Evolutionary conservation across 768 basidiomycete species (phyloP).

Genomic region (Suillus alpinus): DNA sequence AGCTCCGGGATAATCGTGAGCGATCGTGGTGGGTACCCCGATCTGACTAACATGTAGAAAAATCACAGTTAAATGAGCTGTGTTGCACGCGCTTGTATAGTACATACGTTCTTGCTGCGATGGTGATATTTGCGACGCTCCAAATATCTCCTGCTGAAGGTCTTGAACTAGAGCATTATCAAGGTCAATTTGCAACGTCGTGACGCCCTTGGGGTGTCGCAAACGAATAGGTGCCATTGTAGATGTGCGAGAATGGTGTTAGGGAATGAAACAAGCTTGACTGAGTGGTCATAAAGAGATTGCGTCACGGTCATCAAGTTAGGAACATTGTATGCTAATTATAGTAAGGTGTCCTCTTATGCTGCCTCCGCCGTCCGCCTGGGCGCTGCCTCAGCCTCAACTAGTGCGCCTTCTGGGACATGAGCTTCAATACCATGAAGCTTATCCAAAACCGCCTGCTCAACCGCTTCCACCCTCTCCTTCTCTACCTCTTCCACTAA

Average conservation of each 20-base stretch:
- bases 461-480: slow-evolving; percentile 36
- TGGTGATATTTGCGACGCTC: slow-evolving; percentile 65
- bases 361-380: not conserved
- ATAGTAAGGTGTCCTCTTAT: not conserved
- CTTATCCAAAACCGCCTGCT: slow-evolving; percentile 18
- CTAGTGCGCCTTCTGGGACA: slow-evolving; percentile 2
- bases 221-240: slow-evolving; percentile 73
- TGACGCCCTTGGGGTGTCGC: slow-evolving; percentile 80
- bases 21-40: slow-evolving; percentile 80
- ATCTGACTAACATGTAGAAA: slow-evolving; percentile 51
- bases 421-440: slow-evolving; percentile 18
- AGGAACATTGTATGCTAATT: not conserved
- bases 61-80: not conserved
- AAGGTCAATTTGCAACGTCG: slow-evolving; percentile 70
- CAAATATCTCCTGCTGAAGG: slow-evolving; percentile 70
- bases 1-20: slow-evolving; percentile 73
- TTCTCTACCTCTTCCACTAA: slow-evolving; percentile 47
- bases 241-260: not conserved
- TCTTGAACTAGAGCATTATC: slow-evolving; percentile 66
- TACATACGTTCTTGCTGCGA: slow-evolving; percentile 75
- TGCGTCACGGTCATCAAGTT: not conserved
- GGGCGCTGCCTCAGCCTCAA: not conserved
- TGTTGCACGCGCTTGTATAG: not conserved
- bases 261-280: slow-evolving; percentile 4
- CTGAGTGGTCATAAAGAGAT: slow-evolving; percentile 8